A percentile compares a stretch with the other conserved stretches of the same genome.
Evolutionary conservation across 495 filamentous ascomycete species (phyloP).

Genomic region (Lepraria neglecta): DNA sequence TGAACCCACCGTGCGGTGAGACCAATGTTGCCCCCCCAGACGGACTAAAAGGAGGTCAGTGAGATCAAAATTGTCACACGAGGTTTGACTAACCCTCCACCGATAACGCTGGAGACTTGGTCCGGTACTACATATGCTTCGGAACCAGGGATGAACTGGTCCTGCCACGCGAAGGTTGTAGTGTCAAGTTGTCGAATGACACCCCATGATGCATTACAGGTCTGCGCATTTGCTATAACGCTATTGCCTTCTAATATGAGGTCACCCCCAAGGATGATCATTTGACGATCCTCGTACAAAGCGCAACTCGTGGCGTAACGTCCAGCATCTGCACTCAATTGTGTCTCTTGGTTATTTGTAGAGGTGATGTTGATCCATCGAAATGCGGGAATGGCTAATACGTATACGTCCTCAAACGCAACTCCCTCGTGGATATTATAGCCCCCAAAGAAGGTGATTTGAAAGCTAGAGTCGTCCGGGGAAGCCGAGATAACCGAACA

Average conservation of each 20-base stretch:
- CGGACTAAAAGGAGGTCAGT: not conserved
- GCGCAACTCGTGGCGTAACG: not conserved
- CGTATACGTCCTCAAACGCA: not conserved
- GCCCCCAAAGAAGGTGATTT: conserved; percentile 16
- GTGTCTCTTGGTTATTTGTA: not conserved
- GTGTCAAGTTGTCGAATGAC: not conserved
- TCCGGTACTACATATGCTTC: not conserved
- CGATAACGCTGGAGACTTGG: not conserved
- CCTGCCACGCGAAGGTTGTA: not conserved
- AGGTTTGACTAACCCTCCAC: not conserved
- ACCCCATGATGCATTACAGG: not conserved
- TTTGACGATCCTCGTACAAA: not conserved
- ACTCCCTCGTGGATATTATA: not conserved
- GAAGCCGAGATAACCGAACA: conserved; percentile 12
- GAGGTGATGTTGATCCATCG: not conserved
- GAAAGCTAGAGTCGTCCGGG: conserved; percentile 15
- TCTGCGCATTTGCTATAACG: not conserved
- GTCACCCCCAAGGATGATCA: not conserved
- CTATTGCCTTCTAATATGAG: not conserved
- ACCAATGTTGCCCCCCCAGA: not conserved
- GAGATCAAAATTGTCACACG: not conserved
- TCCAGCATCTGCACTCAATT: not conserved
- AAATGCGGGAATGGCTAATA: not conserved
- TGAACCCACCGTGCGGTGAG: not conserved
- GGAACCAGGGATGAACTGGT: not conserved